phyloP scores from a whole-genome alignment of 2,329 filamentous ascomycete genomes.

The Diaporthe vexans region DNA sequence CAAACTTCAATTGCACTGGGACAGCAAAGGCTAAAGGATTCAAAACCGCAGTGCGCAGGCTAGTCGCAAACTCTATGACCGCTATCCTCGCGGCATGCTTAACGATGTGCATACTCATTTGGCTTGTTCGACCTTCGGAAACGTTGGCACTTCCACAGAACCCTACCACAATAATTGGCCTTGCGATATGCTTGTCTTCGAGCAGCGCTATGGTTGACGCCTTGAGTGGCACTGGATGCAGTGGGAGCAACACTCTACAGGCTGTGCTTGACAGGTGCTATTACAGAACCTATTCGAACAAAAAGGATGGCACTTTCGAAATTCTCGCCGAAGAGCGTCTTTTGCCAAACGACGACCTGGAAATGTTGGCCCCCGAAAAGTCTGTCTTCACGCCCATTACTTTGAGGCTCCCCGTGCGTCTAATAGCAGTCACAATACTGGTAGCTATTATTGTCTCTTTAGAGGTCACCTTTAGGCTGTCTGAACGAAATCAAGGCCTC shows the following conservation, averaged over 20 bases:
- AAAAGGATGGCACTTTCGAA: neutral
- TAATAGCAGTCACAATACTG: neutral
- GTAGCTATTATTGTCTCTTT: neutral
- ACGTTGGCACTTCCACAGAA: neutral
- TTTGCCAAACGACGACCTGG: neutral
- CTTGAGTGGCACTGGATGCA: neutral
- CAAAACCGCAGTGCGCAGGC: neutral
- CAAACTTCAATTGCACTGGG: neutral
- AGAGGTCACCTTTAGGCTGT: neutral
- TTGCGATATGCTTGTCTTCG: constrained; percentile 1
- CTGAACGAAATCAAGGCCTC: neutral
- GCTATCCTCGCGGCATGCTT: neutral
- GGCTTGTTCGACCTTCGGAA: neutral
- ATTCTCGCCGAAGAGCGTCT: neutral
- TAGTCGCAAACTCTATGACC: neutral
- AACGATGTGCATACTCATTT: neutral
- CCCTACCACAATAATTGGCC: neutral
- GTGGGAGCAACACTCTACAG: neutral
- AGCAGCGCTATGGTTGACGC: neutral
- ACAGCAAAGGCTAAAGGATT: neutral
- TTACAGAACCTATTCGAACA: neutral
- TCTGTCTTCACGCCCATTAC: neutral
- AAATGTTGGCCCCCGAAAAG: neutral
- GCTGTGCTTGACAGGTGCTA: neutral
- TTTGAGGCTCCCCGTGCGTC: neutral